Conservation (phyloP, 345 rosid genomes). For the Zanthoxylum bungeanum region DNA sequence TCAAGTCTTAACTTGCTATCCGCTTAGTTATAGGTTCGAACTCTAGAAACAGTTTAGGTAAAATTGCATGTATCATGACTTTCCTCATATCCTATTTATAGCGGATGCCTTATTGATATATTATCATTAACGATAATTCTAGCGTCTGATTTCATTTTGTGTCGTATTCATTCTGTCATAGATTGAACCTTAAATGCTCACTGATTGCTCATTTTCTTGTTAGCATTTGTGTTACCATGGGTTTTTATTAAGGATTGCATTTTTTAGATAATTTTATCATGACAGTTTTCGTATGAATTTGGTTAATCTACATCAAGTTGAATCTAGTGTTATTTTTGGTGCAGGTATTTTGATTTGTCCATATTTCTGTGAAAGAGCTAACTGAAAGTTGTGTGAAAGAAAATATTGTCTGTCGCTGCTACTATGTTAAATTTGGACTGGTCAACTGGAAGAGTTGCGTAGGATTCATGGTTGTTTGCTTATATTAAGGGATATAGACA, state of each 20-base stretch:
- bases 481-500: not conserved
- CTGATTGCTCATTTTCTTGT: not conserved
- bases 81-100: not conserved
- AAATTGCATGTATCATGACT: no score
- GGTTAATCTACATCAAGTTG: not conserved
- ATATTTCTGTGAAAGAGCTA: not conserved
- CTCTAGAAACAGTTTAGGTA: no score
- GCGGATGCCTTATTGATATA: no score
- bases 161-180: not conserved
- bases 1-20: no score
- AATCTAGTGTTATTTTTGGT: not conserved
- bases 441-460: not conserved
- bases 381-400: not conserved
- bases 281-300: no score
- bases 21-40: no score
- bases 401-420: not conserved
- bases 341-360: constrained; percentile 19
- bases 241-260: not conserved
- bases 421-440: not conserved
- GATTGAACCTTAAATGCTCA: not conserved
- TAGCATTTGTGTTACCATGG: not conserved
- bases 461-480: constrained; percentile 2
- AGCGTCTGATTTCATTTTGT: not conserved
- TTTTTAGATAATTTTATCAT: not conserved
- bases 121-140: no score